A percentile compares a stretch with the other conserved stretches of the same genome.
Evolutionary conservation across 306 rosid genomes (phyloP).

Genomic region (Prunus campanulata): DNA sequence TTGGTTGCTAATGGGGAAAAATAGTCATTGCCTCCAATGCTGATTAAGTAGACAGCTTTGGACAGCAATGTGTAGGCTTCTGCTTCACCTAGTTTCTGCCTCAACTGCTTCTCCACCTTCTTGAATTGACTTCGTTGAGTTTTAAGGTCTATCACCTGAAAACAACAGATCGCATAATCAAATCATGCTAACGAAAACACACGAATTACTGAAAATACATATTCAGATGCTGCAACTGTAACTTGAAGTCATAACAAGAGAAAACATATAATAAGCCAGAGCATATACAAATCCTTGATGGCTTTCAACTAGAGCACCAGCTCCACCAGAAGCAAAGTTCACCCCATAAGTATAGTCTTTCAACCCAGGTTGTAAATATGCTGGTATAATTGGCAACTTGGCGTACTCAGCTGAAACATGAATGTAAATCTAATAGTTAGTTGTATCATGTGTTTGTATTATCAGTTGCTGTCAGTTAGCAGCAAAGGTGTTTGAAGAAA

Average conservation of each 20-base stretch:
- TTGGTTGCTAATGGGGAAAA: not conserved
- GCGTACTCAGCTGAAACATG: slow-evolving; percentile 30
- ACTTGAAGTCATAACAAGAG: too few species aligned
- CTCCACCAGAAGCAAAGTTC: slow-evolving; percentile 39
- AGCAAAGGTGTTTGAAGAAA: not conserved
- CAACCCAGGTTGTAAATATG: slow-evolving; percentile 24
- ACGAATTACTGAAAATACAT: too few species aligned
- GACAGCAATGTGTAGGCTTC: slow-evolving; percentile 31
- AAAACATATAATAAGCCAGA: not conserved
- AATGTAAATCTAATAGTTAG: not conserved
- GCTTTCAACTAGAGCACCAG: slow-evolving; percentile 26
- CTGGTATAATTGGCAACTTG: slow-evolving; percentile 27
- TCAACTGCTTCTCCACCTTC: slow-evolving; percentile 28
- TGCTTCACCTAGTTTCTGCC: slow-evolving; percentile 29
- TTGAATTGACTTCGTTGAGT: slow-evolving; percentile 43
- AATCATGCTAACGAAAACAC: too few species aligned
- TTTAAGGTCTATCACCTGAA: slow-evolving; percentile 40
- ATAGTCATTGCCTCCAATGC: slow-evolving; percentile 17
- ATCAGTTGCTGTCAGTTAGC: not conserved
- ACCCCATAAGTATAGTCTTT: slow-evolving; percentile 13
- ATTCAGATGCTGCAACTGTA: too few species aligned
- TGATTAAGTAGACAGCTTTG: slow-evolving; percentile 43
- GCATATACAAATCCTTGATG: slow-evolving; percentile 20
- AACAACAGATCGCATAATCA: not conserved
- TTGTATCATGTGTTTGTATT: not conserved